These are phyloP conservation scores for Larix kaempferi DNA, from an alignment of 75 land plant genomes.

Conservation along the genomic window DNA sequence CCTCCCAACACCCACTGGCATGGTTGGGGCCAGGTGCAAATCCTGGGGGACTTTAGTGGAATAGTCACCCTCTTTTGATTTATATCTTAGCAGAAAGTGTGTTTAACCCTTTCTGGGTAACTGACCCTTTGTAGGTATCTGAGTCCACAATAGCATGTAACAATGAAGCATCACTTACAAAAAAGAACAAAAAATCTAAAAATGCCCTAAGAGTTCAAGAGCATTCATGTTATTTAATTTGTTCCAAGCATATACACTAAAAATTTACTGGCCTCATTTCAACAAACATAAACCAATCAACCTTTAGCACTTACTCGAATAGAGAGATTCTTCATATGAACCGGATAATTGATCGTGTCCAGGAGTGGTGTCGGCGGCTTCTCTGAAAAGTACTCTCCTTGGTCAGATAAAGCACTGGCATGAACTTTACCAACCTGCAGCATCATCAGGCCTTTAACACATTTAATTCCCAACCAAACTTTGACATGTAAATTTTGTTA, in stretches of 20 bases:
- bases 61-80: no score
- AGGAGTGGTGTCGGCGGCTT: conserved; percentile 94
- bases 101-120: no score
- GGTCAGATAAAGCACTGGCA: conserved; percentile 7
- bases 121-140: no score
- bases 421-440: conserved; percentile 6
- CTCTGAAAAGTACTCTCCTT: conserved; percentile 68
- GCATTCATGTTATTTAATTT: background rate
- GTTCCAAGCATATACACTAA: background rate
- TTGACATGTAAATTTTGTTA: background rate
- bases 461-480: conserved; percentile 4
- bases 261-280: no score
- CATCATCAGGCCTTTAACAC: background rate
- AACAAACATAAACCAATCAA: background rate
- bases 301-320: background rate
- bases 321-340: conserved; percentile 90
- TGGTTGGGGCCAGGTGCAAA: no score
- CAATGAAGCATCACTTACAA: no score
- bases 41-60: no score
- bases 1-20: no score
- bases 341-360: conserved; percentile 88
- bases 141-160: no score
- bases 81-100: no score
- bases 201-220: no score
- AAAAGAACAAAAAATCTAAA: no score